A percentile compares a stretch with the other conserved stretches of the same genome.
Conservation (phyloP, 2,329 filamentous ascomycete species). For the Madurella fahalii region DNA sequence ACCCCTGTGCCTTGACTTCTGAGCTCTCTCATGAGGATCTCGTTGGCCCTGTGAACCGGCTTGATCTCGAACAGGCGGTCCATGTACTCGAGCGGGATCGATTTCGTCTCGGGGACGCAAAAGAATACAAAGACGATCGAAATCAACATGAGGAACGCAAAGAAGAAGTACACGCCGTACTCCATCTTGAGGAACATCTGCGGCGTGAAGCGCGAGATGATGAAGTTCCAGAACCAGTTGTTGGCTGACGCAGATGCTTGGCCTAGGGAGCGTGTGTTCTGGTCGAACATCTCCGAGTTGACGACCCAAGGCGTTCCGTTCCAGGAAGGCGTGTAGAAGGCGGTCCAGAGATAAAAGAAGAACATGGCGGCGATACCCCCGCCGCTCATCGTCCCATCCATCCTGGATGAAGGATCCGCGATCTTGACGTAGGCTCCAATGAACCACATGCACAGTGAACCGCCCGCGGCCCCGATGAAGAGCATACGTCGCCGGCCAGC, state of each 20-base stretch:
- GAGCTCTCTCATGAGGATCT: slow-evolving; percentile 42
- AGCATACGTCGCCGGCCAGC: slow-evolving; percentile 54
- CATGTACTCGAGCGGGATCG: slow-evolving; percentile 61
- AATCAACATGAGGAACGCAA: slow-evolving; percentile 57
- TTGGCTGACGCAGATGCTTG: slow-evolving; percentile 68
- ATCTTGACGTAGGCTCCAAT: slow-evolving; percentile 58
- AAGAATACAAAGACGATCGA: slow-evolving; percentile 58
- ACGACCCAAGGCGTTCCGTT: slow-evolving; percentile 74
- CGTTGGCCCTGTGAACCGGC: slow-evolving; percentile 44
- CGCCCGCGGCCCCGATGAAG: slow-evolving; percentile 56
- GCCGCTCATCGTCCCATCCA: slow-evolving; percentile 26
- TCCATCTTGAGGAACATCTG: slow-evolving; percentile 57
- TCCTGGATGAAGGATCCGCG: slow-evolving; percentile 36
- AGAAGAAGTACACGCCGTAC: slow-evolving; percentile 68
- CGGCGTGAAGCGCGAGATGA: slow-evolving; percentile 63
- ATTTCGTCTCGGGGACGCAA: slow-evolving; percentile 63
- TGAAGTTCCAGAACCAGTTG: slow-evolving; percentile 72
- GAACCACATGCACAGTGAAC: slow-evolving; percentile 62
- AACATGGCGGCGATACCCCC: slow-evolving; percentile 58
- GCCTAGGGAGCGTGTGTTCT: slow-evolving; percentile 63
- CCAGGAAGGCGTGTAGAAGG: slow-evolving; percentile 68
- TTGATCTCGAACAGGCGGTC: slow-evolving; percentile 55
- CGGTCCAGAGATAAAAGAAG: slow-evolving; percentile 73
- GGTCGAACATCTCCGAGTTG: slow-evolving; percentile 72
- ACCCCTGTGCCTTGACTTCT: slow-evolving; percentile 36